phyloP scores from a whole-genome alignment of 139 green algal genomes.

The Gonium pectorale region DNA sequence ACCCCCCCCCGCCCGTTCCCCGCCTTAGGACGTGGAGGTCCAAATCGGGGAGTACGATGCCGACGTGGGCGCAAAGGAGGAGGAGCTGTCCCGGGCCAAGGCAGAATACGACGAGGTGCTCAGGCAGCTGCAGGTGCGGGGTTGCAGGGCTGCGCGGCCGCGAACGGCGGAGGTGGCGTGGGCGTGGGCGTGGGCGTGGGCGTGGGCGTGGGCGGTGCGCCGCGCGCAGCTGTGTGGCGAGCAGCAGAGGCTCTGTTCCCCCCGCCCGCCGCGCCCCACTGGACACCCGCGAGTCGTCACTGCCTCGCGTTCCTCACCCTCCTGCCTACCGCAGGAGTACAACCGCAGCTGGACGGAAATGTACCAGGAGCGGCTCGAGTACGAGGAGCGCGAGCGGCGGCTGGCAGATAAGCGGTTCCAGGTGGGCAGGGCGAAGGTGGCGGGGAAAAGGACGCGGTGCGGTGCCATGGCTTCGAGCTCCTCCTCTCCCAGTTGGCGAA shows the following conservation, averaged over 20 bases:
- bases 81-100: constrained; percentile 35
- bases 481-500: too few relatives aligned
- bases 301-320: background rate
- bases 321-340: background rate
- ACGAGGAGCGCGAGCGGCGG: constrained; percentile 49
- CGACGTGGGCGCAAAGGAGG: constrained; percentile 57
- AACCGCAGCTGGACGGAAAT: constrained; percentile 46
- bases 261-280: too few relatives aligned
- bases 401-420: constrained; percentile 45
- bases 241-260: too few relatives aligned
- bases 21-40: constrained; percentile 54
- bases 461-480: too few relatives aligned
- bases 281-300: too few relatives aligned
- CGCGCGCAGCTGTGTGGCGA: too few relatives aligned
- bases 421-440: background rate
- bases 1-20: too few relatives aligned
- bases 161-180: background rate
- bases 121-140: constrained; percentile 28
- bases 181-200: background rate
- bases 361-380: constrained; percentile 50
- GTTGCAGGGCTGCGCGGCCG: background rate
- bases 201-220: too few relatives aligned
- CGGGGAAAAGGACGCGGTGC: too few relatives aligned
- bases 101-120: constrained; percentile 46
- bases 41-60: constrained; percentile 61